A percentile compares a stretch with the other conserved stretches of the same genome.
These are phyloP conservation scores for Phaeosphaeria sp. DNA, from an alignment of 2,329 filamentous ascomycete species.

Conservation along the genomic window DNA sequence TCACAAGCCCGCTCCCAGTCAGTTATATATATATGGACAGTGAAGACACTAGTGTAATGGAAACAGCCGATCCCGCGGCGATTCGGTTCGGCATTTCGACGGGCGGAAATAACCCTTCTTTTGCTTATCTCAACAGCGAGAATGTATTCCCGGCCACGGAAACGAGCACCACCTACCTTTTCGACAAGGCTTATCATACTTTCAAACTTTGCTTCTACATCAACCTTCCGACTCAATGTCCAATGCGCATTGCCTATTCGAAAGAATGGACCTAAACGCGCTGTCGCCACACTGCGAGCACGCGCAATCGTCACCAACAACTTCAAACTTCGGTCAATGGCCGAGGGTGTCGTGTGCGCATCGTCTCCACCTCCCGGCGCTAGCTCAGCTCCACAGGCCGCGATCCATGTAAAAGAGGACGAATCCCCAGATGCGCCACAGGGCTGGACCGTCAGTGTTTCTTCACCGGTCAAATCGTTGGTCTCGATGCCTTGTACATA, in stretches of 20 bases:
- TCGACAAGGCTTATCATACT: background rate
- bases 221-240: background rate
- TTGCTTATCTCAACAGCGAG: background rate
- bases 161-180: background rate
- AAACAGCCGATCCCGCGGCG: background rate
- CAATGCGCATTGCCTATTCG: background rate
- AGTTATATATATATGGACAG: too few species aligned
- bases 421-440: slow-evolving; percentile 1
- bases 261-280: background rate
- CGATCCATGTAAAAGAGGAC: slow-evolving; percentile 4
- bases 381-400: slow-evolving; percentile 12
- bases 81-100: background rate
- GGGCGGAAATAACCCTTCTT: slow-evolving; percentile 3
- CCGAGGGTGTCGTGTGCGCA: background rate
- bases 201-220: background rate
- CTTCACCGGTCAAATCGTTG: background rate
- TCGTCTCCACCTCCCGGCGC: slow-evolving; percentile 5
- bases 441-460: background rate
- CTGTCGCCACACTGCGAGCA: background rate
- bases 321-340: background rate
- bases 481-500: background rate
- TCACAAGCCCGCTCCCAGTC: too few species aligned
- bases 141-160: background rate
- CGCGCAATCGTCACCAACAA: background rate
- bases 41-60: background rate